Conservation (phyloP, 2,329 filamentous ascomycete genomes). For the Neopestalotiopsis sp. region DNA sequence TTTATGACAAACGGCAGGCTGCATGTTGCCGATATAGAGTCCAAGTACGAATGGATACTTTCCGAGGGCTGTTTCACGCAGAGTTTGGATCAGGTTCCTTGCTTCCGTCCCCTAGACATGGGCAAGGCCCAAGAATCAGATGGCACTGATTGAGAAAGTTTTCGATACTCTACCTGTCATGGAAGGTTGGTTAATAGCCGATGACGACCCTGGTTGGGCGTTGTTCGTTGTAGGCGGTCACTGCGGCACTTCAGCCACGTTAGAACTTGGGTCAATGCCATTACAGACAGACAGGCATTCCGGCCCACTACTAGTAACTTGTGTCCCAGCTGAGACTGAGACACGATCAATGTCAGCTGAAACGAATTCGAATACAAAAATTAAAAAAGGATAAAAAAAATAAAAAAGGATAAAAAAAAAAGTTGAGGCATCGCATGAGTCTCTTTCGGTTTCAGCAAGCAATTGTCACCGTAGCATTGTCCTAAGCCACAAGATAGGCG, state of each 20-base stretch:
- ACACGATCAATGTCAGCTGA: neutral
- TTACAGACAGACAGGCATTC: neutral
- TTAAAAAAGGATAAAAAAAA: neutral
- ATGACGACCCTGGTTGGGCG: neutral
- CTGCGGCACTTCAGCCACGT: too few relatives aligned
- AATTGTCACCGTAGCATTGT: neutral
- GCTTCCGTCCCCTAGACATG: neutral
- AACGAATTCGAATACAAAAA: neutral
- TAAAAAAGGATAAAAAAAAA: too few relatives aligned
- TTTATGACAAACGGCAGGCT: neutral
- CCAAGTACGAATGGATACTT: neutral
- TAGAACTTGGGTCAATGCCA: too few relatives aligned
- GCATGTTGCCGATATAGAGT: slow-evolving; percentile 3
- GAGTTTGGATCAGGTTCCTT: neutral
- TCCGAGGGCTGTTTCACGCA: neutral
- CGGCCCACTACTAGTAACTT: neutral
- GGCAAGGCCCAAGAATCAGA: neutral
- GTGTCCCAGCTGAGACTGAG: neutral
- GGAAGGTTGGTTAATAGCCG: neutral
- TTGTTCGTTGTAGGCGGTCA: too few relatives aligned
- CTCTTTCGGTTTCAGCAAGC: neutral
- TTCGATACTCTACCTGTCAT: neutral
- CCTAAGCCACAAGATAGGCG: neutral
- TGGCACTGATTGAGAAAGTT: neutral
- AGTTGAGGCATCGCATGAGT: neutral